These are phyloP conservation scores for Ilex asprella DNA, from an alignment of 257 asterid species.

Conservation along the genomic window DNA sequence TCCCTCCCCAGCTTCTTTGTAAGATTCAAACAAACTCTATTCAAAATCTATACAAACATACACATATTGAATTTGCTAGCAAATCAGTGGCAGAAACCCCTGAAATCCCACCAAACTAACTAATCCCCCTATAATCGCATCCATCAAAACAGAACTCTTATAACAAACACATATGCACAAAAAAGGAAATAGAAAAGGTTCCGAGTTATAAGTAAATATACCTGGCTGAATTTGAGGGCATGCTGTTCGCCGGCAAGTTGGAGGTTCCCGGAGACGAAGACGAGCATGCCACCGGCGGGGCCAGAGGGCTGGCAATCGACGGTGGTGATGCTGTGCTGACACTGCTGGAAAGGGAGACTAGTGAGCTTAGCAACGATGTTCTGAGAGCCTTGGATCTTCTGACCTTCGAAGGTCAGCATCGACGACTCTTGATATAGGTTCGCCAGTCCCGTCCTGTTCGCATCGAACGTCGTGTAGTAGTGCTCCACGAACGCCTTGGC, in stretches of 20 bases:
- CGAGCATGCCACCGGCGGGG: constrained; percentile 48
- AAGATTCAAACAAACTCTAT: too few species aligned
- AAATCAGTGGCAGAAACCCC: neutral
- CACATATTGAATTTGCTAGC: neutral
- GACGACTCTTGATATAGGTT: constrained; percentile 38
- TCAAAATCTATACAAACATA: neutral
- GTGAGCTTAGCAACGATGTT: constrained; percentile 33
- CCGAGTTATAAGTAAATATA: neutral
- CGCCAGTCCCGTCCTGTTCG: constrained; percentile 31
- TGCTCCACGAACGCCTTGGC: constrained; percentile 54
- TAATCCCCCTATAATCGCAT: neutral
- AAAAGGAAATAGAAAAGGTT: neutral
- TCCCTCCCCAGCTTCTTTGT: too few species aligned
- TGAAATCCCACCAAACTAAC: neutral
- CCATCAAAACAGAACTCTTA: neutral
- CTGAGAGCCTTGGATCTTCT: constrained; percentile 38
- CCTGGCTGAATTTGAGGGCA: constrained; percentile 41
- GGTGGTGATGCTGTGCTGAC: constrained; percentile 44
- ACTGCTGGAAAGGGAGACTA: constrained; percentile 44
- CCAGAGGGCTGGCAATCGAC: constrained; percentile 62
- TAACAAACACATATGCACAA: neutral
- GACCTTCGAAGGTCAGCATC: constrained; percentile 52
- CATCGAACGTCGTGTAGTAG: constrained; percentile 46
- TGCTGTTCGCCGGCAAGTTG: constrained; percentile 45
- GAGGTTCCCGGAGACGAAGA: constrained; percentile 45